Evolutionary conservation across 31 red algal species (phyloP).

Genomic region (Bonnemaisonia californica): DNA sequence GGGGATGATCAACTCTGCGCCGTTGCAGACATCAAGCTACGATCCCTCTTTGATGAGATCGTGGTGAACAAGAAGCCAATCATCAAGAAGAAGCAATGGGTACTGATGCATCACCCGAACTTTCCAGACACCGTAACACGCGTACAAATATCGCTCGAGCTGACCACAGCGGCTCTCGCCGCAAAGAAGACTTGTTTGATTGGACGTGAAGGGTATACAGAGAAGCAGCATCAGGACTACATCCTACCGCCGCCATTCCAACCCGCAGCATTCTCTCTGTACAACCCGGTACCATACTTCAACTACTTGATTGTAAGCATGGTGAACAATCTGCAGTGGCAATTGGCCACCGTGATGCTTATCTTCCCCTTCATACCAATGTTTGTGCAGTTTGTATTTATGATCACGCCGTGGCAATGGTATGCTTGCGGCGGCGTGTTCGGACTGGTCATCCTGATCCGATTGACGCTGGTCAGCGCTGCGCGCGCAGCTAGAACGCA

Average conservation of each 20-base stretch:
- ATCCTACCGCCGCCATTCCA: slow-evolving; percentile 76
- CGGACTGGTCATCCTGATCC: slow-evolving; percentile 75
- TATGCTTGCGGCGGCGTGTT: slow-evolving; percentile 59
- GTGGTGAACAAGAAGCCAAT: slow-evolving; percentile 55
- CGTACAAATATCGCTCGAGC: slow-evolving; percentile 70
- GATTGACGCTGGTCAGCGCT: slow-evolving; percentile 56
- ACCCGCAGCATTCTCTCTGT: slow-evolving; percentile 76
- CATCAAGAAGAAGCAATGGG: slow-evolving; percentile 85
- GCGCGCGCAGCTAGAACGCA: slow-evolving; percentile 35
- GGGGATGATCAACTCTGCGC: slow-evolving; percentile 77
- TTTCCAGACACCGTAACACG: slow-evolving; percentile 65
- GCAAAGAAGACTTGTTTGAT: slow-evolving; percentile 81
- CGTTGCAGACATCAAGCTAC: slow-evolving; percentile 79
- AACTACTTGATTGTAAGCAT: slow-evolving; percentile 72
- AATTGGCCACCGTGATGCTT: slow-evolving; percentile 61
- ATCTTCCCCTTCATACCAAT: slow-evolving; percentile 85
- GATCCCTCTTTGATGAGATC: slow-evolving; percentile 82
- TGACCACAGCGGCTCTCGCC: slow-evolving; percentile 62
- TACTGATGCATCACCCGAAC: slow-evolving; percentile 79
- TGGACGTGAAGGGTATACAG: slow-evolving; percentile 61
- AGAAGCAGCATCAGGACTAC: slow-evolving; percentile 83
- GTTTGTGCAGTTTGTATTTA: slow-evolving; percentile 76
- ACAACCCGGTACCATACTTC: slow-evolving; percentile 86
- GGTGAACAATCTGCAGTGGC: slow-evolving; percentile 73
- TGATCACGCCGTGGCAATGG: slow-evolving; percentile 87